A percentile compares a stretch with the other conserved stretches of the same genome.
These are phyloP conservation scores for Boletus subcaerulescens DNA, from an alignment of 768 basidiomycete genomes.

Conservation along the genomic window DNA sequence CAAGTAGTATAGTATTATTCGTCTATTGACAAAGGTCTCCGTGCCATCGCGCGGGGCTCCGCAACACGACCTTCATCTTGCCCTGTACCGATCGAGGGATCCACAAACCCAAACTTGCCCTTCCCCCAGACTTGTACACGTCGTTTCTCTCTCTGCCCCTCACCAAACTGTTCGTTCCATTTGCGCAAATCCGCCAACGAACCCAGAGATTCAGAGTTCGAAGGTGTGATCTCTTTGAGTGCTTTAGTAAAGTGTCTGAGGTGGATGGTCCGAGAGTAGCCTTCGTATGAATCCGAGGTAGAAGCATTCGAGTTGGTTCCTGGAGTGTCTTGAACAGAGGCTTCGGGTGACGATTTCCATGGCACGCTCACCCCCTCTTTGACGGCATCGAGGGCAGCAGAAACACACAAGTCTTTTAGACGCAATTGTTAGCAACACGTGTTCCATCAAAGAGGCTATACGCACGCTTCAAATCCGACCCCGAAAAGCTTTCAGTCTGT, in stretches of 20 bases:
- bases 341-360: conserved; percentile 46
- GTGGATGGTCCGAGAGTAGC: conserved; percentile 41
- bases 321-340: not conserved
- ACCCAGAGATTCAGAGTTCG: conserved; percentile 78
- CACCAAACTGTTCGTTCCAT: conserved; percentile 95
- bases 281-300: conserved; percentile 3
- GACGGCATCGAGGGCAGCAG: conserved; percentile 87
- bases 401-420: conserved; percentile 79
- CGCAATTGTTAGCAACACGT: conserved; percentile 5
- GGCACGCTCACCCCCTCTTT: conserved; percentile 83
- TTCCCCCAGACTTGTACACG: conserved; percentile 82
- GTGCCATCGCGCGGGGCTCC: conserved; percentile 14
- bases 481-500: conserved; percentile 84
- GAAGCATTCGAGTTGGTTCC: conserved; percentile 4
- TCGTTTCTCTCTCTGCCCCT: conserved; percentile 66
- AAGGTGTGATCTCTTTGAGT: conserved; percentile 85
- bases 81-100: conserved; percentile 33
- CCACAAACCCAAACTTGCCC: conserved; percentile 81
- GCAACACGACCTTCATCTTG: conserved; percentile 46
- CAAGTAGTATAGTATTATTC: conserved; percentile 23
- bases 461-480: conserved; percentile 92
- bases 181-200: conserved; percentile 72
- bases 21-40: conserved; percentile 24
- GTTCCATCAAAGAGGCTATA: conserved; percentile 3
- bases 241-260: conserved; percentile 78